phyloP scores from a whole-genome alignment of 768 basidiomycete species.

The Suillus variegatus region DNA sequence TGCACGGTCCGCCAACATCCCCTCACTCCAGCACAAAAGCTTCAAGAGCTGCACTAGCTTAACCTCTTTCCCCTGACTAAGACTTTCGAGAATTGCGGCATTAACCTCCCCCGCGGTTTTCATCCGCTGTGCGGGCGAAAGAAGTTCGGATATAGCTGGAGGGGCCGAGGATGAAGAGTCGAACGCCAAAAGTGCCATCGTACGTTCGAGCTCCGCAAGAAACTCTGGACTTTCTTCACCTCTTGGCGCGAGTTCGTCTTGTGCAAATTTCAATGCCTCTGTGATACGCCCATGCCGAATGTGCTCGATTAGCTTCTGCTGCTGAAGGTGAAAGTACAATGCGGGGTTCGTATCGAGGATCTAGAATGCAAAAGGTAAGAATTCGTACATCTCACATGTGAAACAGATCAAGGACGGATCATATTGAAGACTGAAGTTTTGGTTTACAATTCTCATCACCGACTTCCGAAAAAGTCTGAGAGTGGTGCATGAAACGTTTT shows the following conservation, averaged over 20 bases:
- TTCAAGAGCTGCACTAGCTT: conserved; percentile 83
- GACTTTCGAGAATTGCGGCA: conserved; percentile 88
- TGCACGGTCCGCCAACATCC: conserved; percentile 69
- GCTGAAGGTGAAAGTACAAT: conserved; percentile 93
- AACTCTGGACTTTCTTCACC: conserved; percentile 96
- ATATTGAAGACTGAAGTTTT: conserved; percentile 99
- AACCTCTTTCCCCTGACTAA: conserved; percentile 91
- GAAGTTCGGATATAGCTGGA: conserved; percentile 74
- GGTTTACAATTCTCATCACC: conserved; percentile 78
- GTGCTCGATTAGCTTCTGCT: conserved; percentile 93
- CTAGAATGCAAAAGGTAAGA: conserved; percentile 46
- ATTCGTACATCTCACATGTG: conserved; percentile 1
- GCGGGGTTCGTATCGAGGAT: conserved; percentile 95
- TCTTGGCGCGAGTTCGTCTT: conserved; percentile 90
- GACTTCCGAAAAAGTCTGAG: conserved; percentile 73
- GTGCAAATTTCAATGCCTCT: conserved; percentile 89
- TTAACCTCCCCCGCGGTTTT: conserved; percentile 97
- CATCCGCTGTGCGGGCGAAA: conserved; percentile 86
- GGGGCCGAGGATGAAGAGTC: conserved; percentile 53
- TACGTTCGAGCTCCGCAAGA: conserved; percentile 86
- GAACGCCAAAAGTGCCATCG: conserved; percentile 91
- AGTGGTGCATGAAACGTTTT: conserved; percentile 98
- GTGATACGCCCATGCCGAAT: conserved; percentile 80
- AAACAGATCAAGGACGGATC: conserved; percentile 41
- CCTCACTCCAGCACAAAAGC: conserved; percentile 88